Conservation (phyloP, 78 protist species). For the Emiliania huxleyi region DNA sequence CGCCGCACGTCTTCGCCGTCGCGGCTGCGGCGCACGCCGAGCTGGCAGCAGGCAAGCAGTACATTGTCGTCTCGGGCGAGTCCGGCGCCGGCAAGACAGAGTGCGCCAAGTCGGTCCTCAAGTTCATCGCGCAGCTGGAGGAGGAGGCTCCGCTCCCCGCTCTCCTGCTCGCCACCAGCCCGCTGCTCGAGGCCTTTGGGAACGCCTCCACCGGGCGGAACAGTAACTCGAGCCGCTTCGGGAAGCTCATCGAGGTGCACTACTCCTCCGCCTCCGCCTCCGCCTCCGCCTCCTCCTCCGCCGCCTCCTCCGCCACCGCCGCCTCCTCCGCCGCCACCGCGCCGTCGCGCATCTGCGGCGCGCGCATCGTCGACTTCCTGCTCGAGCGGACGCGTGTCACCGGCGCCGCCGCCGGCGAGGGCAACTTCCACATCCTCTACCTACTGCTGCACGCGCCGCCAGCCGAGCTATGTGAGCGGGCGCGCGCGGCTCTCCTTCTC, state of each 20-base stretch:
- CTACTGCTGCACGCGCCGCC: slow-evolving; percentile 28
- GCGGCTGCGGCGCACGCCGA: neutral
- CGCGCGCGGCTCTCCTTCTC: neutral
- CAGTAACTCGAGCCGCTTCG: slow-evolving; percentile 42
- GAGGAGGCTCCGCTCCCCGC: neutral
- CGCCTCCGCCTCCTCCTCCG: neutral
- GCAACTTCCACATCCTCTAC: slow-evolving; percentile 94
- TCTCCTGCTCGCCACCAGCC: slow-evolving; percentile 55
- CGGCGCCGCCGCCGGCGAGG: slow-evolving; percentile 72
- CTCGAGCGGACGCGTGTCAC: slow-evolving; percentile 84
- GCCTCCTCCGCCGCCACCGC: neutral
- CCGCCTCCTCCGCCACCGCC: neutral
- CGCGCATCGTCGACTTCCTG: slow-evolving; percentile 45
- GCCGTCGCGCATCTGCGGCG: slow-evolving; percentile 25
- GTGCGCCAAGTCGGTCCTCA: slow-evolving; percentile 40
- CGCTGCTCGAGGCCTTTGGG: slow-evolving; percentile 74
- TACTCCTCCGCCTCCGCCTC: neutral
- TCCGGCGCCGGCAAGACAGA: slow-evolving; percentile 80
- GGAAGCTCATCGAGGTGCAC: slow-evolving; percentile 13
- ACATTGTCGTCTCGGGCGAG: neutral
- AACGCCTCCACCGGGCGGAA: slow-evolving; percentile 54
- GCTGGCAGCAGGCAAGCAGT: neutral
- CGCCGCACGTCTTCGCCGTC: neutral
- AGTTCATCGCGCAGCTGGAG: neutral
- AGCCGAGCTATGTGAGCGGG: neutral